Evolutionary conservation across 2,329 filamentous ascomycete species (phyloP).

Genomic region (Helotiales sp.): DNA sequence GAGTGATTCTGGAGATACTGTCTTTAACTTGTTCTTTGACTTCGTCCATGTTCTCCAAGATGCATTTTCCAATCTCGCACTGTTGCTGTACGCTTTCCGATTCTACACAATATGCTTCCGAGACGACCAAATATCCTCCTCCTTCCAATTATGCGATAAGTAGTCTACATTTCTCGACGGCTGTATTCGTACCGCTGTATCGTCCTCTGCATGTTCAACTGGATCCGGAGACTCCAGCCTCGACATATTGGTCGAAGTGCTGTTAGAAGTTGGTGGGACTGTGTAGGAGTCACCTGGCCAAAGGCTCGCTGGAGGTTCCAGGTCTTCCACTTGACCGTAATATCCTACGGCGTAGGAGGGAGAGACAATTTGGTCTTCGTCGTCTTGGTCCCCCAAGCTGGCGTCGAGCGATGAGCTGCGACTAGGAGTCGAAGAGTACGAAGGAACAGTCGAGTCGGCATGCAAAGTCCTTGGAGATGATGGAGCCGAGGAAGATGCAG

Average conservation of each 20-base stretch:
- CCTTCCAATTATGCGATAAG: conserved; percentile 90
- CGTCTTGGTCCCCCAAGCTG: conserved; percentile 89
- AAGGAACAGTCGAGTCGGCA: conserved; percentile 57
- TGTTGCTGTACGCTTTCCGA: conserved; percentile 78
- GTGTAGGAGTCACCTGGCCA: conserved; percentile 59
- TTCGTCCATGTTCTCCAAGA: conserved; percentile 98
- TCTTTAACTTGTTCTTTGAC: conserved; percentile 83
- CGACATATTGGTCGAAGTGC: conserved; percentile 55
- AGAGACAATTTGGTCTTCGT: conserved; percentile 67
- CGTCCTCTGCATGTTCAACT: conserved; percentile 53
- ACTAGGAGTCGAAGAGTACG: conserved; percentile 66
- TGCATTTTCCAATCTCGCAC: conserved; percentile 86
- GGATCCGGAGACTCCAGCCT: conserved; percentile 42
- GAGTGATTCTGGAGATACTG: conserved; percentile 86
- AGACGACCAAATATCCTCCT: conserved; percentile 97
- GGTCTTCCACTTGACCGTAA: conserved; percentile 48
- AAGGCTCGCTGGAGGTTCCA: conserved; percentile 57
- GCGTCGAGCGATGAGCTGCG: conserved; percentile 76
- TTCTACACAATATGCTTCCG: conserved; percentile 92
- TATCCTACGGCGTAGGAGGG: conserved; percentile 48
- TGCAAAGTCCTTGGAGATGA: conserved; percentile 60
- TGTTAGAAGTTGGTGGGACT: conserved; percentile 66
- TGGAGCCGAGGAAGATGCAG: conserved; percentile 55
- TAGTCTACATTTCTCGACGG: conserved; percentile 90
- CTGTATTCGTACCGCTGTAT: conserved; percentile 57